phyloP scores from a whole-genome alignment of 768 basidiomycete genomes.

The Podaxis rugospora region DNA sequence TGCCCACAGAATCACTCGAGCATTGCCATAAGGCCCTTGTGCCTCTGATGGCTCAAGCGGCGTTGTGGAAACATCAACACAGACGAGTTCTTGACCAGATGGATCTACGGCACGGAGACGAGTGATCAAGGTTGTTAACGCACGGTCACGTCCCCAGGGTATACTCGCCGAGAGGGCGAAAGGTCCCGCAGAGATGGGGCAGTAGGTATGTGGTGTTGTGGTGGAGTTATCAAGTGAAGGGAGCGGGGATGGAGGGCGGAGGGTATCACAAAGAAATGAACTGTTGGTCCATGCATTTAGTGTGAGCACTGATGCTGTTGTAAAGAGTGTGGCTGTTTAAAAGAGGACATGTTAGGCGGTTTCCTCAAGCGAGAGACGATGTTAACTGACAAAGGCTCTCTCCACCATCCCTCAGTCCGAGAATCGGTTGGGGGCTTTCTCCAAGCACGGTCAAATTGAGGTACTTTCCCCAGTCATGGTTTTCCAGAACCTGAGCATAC shows the following conservation, averaged over 20 bases:
- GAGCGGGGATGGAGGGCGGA: conserved; percentile 76
- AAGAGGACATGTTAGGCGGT: conserved; percentile 11
- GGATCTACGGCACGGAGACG: conserved; percentile 88
- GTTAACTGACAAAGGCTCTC: conserved; percentile 59
- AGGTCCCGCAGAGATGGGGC: conserved; percentile 74
- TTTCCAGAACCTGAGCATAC: conserved; percentile 64
- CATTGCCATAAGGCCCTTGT: conserved; percentile 51
- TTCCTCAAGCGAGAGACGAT: background rate
- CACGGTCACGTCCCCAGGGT: conserved; percentile 58
- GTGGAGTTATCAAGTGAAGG: conserved; percentile 36
- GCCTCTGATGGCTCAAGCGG: conserved; percentile 54
- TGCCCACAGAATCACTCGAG: conserved; percentile 65
- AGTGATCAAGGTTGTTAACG: conserved; percentile 81
- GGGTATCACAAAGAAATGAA: conserved; percentile 71
- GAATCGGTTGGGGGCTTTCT: conserved; percentile 49
- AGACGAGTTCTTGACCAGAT: conserved; percentile 74
- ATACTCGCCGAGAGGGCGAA: conserved; percentile 80
- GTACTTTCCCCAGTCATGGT: conserved; percentile 35
- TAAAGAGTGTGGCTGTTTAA: conserved; percentile 81
- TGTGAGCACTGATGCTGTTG: conserved; percentile 75
- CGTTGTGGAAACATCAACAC: conserved; percentile 74
- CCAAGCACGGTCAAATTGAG: conserved; percentile 78
- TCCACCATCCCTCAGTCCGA: conserved; percentile 55
- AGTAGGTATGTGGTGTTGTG: conserved; percentile 41
- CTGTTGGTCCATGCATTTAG: conserved; percentile 67